Evolutionary conservation across 192 early-diverging fungal species (phyloP).

Genomic region (Linnemannia zychae): DNA sequence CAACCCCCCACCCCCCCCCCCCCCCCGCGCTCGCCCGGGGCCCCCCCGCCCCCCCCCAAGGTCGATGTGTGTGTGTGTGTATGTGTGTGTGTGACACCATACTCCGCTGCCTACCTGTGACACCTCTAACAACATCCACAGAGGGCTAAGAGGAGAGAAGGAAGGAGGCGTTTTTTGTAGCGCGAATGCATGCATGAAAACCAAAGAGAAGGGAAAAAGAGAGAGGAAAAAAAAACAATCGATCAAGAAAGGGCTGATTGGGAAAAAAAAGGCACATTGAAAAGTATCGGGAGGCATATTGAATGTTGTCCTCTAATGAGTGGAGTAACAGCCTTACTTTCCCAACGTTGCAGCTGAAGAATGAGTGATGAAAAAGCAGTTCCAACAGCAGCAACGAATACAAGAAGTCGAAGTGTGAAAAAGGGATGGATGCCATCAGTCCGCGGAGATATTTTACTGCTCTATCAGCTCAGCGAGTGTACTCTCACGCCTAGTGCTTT

Average conservation of each 20-base stretch:
- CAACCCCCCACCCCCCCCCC: too few relatives aligned
- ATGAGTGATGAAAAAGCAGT: too few relatives aligned
- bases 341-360: too few relatives aligned
- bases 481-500: background rate
- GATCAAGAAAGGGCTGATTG: background rate
- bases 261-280: background rate
- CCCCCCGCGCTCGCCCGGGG: too few relatives aligned
- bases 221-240: background rate
- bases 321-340: too few relatives aligned
- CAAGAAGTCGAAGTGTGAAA: background rate
- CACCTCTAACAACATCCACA: background rate
- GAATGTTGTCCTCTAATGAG: too few relatives aligned
- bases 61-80: too few relatives aligned
- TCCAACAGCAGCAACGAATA: background rate
- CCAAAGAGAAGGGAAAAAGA: background rate
- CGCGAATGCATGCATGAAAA: background rate
- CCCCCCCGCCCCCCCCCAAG: too few relatives aligned
- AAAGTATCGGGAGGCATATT: too few relatives aligned
- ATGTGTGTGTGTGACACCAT: too few relatives aligned
- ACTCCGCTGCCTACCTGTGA: background rate
- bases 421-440: background rate
- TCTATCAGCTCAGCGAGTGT: background rate
- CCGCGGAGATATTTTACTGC: slow-evolving; percentile 7
- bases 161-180: background rate
- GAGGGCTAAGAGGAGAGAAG: background rate